Conservation (phyloP, 2,329 filamentous ascomycete genomes). For the Ramichloridium luteum region DNA sequence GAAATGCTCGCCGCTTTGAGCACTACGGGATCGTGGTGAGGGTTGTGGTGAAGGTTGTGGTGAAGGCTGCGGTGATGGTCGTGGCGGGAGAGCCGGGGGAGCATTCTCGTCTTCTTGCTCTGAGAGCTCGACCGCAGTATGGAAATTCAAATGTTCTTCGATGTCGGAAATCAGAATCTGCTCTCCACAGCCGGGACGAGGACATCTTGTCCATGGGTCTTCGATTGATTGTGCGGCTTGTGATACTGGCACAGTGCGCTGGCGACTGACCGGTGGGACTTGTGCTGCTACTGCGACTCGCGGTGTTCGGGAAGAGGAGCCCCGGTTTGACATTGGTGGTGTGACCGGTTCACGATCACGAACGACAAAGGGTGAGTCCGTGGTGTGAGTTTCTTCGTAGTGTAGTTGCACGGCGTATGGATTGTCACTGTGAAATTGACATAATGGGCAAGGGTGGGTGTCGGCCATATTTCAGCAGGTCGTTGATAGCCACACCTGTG, state of each 20-base stretch:
- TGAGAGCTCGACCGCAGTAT: constrained; percentile 25
- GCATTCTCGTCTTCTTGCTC: constrained; percentile 25
- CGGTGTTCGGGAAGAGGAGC: neutral
- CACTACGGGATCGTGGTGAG: too few species aligned
- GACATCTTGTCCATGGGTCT: constrained; percentile 27
- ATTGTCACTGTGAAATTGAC: constrained; percentile 15
- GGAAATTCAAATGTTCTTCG: constrained; percentile 36
- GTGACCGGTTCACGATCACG: constrained; percentile 1
- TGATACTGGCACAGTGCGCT: too few species aligned
- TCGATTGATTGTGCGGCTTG: too few species aligned
- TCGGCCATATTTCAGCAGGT: too few species aligned
- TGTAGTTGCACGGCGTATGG: constrained; percentile 21
- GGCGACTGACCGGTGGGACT: neutral
- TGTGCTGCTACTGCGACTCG: neutral
- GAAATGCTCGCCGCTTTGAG: too few species aligned
- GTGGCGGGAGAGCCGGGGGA: constrained; percentile 10
- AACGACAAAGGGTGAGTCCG: constrained; percentile 17
- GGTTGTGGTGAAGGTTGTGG: too few species aligned
- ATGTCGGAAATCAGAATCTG: constrained; percentile 29
- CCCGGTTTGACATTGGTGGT: constrained; percentile 1
- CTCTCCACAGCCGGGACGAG: constrained; percentile 32
- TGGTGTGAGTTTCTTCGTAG: constrained; percentile 23
- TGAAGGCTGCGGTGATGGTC: too few species aligned
- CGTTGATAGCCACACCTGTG: too few species aligned
- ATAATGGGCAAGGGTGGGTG: constrained; percentile 18